Percentiles rank a stretch among this genome's conserved stretches.
Conservation (phyloP, 345 rosid genomes). For the Cochlearia excelsa region DNA sequence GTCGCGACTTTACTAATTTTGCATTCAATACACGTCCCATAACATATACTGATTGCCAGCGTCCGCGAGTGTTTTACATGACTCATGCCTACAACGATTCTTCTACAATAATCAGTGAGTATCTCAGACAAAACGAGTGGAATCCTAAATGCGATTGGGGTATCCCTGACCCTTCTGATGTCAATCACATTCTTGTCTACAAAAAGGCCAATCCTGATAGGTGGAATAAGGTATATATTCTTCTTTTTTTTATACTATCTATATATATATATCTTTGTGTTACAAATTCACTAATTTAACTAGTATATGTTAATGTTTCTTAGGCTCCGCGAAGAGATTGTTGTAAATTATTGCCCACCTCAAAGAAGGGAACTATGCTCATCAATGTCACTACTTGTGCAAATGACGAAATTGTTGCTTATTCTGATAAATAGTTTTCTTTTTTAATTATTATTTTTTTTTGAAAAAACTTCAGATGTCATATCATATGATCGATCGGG, state of each 20-base stretch:
- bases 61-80: conserved; percentile 49
- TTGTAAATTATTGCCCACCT: conserved; percentile 42
- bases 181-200: conserved; percentile 38
- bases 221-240: conserved; percentile 40
- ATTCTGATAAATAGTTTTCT: background rate
- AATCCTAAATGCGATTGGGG: conserved; percentile 47
- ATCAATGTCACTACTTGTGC: conserved; percentile 48
- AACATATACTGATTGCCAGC: conserved; percentile 41
- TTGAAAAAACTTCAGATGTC: too few species aligned
- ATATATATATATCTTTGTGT: background rate
- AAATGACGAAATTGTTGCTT: conserved; percentile 45
- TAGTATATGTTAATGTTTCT: too few species aligned
- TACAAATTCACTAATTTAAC: too few species aligned
- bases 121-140: conserved; percentile 29
- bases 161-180: conserved; percentile 36
- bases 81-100: conserved; percentile 36
- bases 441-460: too few species aligned
- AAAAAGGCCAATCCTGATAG: conserved; percentile 45
- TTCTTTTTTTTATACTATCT: background rate
- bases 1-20: conserved; percentile 30
- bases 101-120: conserved; percentile 44
- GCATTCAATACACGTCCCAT: conserved; percentile 60
- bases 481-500: too few species aligned
- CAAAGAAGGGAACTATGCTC: conserved; percentile 38
- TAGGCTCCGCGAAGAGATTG: conserved; percentile 63